phyloP scores from a whole-genome alignment of 768 basidiomycete species.

The Daedaleopsis nitida region DNA sequence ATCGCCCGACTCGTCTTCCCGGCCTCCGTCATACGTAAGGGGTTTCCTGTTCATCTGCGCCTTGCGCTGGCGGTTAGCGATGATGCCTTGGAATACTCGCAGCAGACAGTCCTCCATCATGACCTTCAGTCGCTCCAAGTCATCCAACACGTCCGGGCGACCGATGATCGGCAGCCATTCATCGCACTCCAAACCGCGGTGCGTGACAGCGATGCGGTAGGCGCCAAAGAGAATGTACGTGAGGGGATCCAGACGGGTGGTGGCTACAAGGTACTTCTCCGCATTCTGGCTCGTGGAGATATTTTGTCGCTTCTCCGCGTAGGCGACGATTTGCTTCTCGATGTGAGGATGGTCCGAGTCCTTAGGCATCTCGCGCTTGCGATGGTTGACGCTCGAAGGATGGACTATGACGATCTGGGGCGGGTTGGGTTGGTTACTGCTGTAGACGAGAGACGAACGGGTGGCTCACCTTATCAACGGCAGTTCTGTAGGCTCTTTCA shows the following conservation, averaged over 20 bases:
- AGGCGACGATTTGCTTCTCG: slow-evolving; percentile 77
- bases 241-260: slow-evolving; percentile 85
- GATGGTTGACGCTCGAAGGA: slow-evolving; percentile 83
- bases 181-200: slow-evolving; percentile 82
- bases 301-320: slow-evolving; percentile 82
- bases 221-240: slow-evolving; percentile 92
- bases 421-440: slow-evolving; percentile 6
- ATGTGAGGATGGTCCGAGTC: slow-evolving; percentile 30
- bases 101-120: slow-evolving; percentile 84
- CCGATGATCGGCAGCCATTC: slow-evolving; percentile 87
- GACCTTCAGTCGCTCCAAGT: slow-evolving; percentile 78
- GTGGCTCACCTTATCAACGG: slow-evolving; percentile 76
- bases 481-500: slow-evolving; percentile 69
- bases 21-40: slow-evolving; percentile 39
- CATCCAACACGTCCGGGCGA: slow-evolving; percentile 66
- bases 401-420: slow-evolving; percentile 75
- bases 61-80: slow-evolving; percentile 35
- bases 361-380: slow-evolving; percentile 49
- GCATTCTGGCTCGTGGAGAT: slow-evolving; percentile 49
- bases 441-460: not conserved
- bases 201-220: slow-evolving; percentile 68
- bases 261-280: slow-evolving; percentile 74
- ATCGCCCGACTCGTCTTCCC: slow-evolving; percentile 58
- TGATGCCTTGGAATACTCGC: slow-evolving; percentile 87
- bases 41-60: slow-evolving; percentile 37